A percentile compares a stretch with the other conserved stretches of the same genome.
phyloP scores from a whole-genome alignment of 1,284 basidiomycete genomes.

The Ustanciosporium gigantosporum region DNA sequence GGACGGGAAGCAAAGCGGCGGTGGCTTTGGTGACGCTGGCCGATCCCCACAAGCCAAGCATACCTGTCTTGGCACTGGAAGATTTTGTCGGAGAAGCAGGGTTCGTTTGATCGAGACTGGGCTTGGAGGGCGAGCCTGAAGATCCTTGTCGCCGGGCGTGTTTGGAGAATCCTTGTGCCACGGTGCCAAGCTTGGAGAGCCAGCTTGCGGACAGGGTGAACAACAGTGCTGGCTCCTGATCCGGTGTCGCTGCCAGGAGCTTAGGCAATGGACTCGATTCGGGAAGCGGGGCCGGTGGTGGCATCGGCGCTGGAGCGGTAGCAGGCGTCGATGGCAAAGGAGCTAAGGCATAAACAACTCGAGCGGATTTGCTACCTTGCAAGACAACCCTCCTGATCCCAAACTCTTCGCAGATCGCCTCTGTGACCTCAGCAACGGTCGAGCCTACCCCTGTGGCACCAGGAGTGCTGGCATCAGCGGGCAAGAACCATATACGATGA shows the following conservation, averaged over 20 bases:
- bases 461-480: slow-evolving; percentile 16
- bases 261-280: slow-evolving; percentile 16
- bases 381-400: slow-evolving; percentile 68
- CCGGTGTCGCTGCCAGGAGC: slow-evolving; percentile 11
- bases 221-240: slow-evolving; percentile 24
- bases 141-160: slow-evolving; percentile 34
- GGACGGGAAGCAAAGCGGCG: slow-evolving; percentile 13
- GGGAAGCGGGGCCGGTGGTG: slow-evolving; percentile 34
- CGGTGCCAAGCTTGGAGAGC: slow-evolving; percentile 58
- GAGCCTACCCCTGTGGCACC: slow-evolving; percentile 27
- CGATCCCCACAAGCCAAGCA: slow-evolving; percentile 41
- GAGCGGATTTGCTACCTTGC: slow-evolving; percentile 58
- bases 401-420: slow-evolving; percentile 69
- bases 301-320: slow-evolving; percentile 30
- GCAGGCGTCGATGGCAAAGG: slow-evolving; percentile 24
- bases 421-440: slow-evolving; percentile 59
- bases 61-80: slow-evolving; percentile 7
- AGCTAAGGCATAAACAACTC: slow-evolving; percentile 55
- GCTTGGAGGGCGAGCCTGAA: neutral
- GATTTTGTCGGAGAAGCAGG: slow-evolving; percentile 13
- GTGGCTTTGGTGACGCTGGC: slow-evolving; percentile 33
- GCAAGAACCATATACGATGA: slow-evolving; percentile 30
- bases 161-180: slow-evolving; percentile 55
- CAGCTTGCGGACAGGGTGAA: slow-evolving; percentile 59
- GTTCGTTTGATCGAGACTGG: neutral